Evolutionary conservation across 306 rosid genomes (phyloP), one percentile per base, ranked within the genome.

Genomic region (Hippophae rhamnoides): DNA sequence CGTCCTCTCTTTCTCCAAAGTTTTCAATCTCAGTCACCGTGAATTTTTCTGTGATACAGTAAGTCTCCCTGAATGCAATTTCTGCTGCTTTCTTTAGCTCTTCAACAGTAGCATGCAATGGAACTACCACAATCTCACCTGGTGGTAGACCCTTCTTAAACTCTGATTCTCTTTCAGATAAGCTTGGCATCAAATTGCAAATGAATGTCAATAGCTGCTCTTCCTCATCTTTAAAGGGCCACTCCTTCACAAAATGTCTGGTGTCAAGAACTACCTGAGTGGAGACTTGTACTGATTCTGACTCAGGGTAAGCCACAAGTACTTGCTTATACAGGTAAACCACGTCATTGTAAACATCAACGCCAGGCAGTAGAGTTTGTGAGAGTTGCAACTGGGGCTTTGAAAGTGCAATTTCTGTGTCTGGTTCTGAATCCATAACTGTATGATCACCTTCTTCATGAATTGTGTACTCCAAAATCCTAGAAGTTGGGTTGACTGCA

Each of bases 221-320:
- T 53, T 75, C 71, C 52, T 87, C 96, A 66, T 85, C 94, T 44
- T 41, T 43, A 13, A 77, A 47, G 38, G 76, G 45, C 86, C 89
- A 87, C 44, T 82, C 95, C 72, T 90, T 90, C 18, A 80, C 87
- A 53, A 90, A 87, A 47, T 84, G 86, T 61, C 85, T 83, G 58
- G 89, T 68, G 63, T 90, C 92, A 13, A 90, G 70, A 41, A 90
- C 62, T 42, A 78, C 79, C 66, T 63, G 97, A 64, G 73, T 69
- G 42, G 96, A 87, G 72, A 76, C 54, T 10, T 79, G 85, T 41
- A 76, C 86, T 53, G 68, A 10, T 52, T 79, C 89, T 13, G 90
- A 82, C 58, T 72, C 78, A 8, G 90, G 89, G 70, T 81, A 85
- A 13, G 77, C 81, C 71, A 87, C 27, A 5, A 90, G 64, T 58